Percentiles rank a stretch among this genome's conserved stretches.
phyloP scores from a whole-genome alignment of 495 filamentous ascomycete genomes.

The Penicillium simplicissimum region DNA sequence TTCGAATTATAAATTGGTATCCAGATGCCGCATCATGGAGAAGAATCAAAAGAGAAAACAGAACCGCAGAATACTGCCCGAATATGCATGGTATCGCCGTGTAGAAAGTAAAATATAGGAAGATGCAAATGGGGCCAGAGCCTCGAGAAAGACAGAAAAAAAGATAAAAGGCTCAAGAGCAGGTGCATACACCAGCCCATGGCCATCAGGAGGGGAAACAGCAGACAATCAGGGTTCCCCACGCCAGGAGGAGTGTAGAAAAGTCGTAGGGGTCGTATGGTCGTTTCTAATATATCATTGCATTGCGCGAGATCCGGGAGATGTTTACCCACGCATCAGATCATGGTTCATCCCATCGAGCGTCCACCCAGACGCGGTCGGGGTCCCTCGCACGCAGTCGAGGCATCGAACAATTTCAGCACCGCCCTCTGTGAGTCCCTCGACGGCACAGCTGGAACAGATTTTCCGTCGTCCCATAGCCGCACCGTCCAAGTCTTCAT shows the following conservation, averaged over 20 bases:
- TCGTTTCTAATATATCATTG: neutral
- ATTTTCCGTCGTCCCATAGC: constrained; percentile 30
- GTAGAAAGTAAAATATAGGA: neutral
- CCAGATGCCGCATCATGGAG: constrained; percentile 18
- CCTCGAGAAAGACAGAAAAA: neutral
- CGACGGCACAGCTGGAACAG: constrained; percentile 46
- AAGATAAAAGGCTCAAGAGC: neutral
- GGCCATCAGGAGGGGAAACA: neutral
- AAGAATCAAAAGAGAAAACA: neutral
- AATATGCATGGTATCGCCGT: neutral
- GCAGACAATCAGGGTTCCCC: neutral
- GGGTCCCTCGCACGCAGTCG: constrained; percentile 34
- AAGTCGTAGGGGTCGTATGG: constrained; percentile 1
- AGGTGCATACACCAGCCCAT: neutral
- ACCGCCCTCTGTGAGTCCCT: constrained; percentile 43
- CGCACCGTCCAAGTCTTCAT: constrained; percentile 7
- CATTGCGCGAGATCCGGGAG: neutral
- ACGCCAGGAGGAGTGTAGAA: neutral
- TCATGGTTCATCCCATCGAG: constrained; percentile 17
- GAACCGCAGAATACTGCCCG: neutral
- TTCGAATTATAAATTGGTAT: constrained; percentile 17
- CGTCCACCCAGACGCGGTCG: constrained; percentile 16
- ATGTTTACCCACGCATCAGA: constrained; percentile 5
- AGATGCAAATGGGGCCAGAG: neutral
- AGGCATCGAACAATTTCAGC: constrained; percentile 42